Evolutionary conservation across 495 filamentous ascomycete species (phyloP), one percentile per base, ranked within the genome.

Genomic region (Pseudoneurospora amorphoporcata): DNA sequence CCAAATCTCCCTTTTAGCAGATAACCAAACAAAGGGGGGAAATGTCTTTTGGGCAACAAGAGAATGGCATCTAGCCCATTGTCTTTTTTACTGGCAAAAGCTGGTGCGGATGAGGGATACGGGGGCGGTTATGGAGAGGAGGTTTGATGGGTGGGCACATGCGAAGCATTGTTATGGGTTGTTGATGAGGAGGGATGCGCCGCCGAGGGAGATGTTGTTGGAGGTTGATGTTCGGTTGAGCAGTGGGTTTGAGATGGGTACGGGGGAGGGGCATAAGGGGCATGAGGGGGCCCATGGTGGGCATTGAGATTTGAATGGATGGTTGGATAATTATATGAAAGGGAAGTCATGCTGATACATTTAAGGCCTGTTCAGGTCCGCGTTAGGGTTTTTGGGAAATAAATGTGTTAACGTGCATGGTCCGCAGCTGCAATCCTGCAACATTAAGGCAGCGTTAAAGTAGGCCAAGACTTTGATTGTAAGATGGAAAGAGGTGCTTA

Each of bases 51-150:
- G 53, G 61, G 72, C 72, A 17, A 29, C 72, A 3, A 61, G 74
- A 8, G 19, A 35, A 9, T 76, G 70, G 65, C 74, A 76, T 29
- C 17, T 76, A 1, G 70, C 37, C 4, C 74, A 74, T 37, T 76
- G 74, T 35, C 19, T 76, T 5, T 74, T 74, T 53, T 76, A 76
- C 74, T 76, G 74, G 74, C 69, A 72, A 39, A 75, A 75, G 70
- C 42, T 61, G 40, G 65, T 53, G 61, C 6, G 72, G 19, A 76
- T 76, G 69, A 12, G 70, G 16, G 37, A 70, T 4, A 76, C 72
- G 3, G 68, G 70, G 1, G 70, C 37, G 0, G 68, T 74, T 3
- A 76, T 70, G 72, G 74, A 76, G 72, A 73, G 69, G 72, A 68
- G 42, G 37, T 76, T 71, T 14, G 74, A 76, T 40, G 69, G 38